These are phyloP conservation scores for Cochlearia excelsa DNA, from an alignment of 345 rosid genomes.

Conservation along the genomic window DNA sequence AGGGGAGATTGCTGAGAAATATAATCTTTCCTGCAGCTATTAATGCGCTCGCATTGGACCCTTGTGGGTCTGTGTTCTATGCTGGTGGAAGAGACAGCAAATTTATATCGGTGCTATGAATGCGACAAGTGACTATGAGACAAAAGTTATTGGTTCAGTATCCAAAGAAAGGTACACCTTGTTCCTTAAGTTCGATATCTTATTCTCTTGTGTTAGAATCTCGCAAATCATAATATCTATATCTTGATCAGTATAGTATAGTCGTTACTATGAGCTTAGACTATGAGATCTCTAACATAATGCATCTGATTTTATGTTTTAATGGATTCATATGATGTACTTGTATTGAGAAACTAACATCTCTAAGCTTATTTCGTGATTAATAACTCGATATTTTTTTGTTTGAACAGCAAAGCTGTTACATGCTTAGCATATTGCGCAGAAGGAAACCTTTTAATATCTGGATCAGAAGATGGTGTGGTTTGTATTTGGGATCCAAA, in stretches of 20 bases:
- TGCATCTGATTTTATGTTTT: neutral
- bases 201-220: neutral
- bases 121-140: constrained; percentile 54
- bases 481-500: constrained; percentile 65
- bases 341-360: neutral
- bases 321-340: constrained; percentile 3
- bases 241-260: neutral
- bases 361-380: neutral
- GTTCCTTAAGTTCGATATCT: too few species aligned
- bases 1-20: constrained; percentile 56
- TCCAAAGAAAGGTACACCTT: constrained; percentile 74
- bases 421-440: constrained; percentile 66
- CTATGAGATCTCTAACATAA: neutral
- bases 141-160: constrained; percentile 60
- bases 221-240: neutral
- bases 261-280: neutral
- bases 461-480: constrained; percentile 81
- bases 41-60: constrained; percentile 74
- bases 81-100: constrained; percentile 82
- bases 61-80: constrained; percentile 81
- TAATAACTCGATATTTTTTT: constrained; percentile 8
- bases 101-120: constrained; percentile 67
- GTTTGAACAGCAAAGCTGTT: constrained; percentile 59
- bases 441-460: constrained; percentile 54
- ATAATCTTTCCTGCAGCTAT: constrained; percentile 67